Evolutionary conservation across 306 rosid species (phyloP).

Genomic region (Inga laurina): DNA sequence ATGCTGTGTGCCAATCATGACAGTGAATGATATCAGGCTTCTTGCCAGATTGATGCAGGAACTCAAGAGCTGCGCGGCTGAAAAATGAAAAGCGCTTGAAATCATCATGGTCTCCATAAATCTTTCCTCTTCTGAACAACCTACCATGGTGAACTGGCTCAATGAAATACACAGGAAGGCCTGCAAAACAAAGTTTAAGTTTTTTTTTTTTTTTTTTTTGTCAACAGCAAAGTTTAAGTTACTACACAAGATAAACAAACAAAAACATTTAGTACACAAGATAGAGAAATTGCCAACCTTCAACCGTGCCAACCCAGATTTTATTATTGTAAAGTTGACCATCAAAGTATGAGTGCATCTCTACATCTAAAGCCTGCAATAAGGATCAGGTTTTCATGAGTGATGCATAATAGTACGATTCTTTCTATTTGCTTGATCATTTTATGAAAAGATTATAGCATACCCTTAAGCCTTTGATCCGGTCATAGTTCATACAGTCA

Average conservation of each 20-base stretch:
- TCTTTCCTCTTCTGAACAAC: conserved; percentile 69
- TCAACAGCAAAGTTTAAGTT: not conserved
- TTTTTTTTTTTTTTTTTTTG: too few relatives aligned
- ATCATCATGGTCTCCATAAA: conserved; percentile 74
- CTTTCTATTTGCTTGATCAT: conserved; percentile 14
- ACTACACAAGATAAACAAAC: conserved; percentile 17
- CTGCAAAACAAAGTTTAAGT: conserved; percentile 45
- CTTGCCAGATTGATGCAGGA: conserved; percentile 91
- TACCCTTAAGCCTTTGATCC: conserved; percentile 71
- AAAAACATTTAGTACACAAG: not conserved
- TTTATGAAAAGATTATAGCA: conserved; percentile 31
- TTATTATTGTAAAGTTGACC: conserved; percentile 72
- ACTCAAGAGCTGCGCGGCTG: conserved; percentile 93
- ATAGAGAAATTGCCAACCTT: conserved; percentile 48
- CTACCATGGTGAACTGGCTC: conserved; percentile 79
- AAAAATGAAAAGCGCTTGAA: conserved; percentile 86
- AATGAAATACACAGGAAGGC: conserved; percentile 75
- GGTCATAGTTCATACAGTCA: conserved; percentile 77
- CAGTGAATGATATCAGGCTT: conserved; percentile 95
- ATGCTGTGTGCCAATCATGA: conserved; percentile 77
- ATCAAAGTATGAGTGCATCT: conserved; percentile 76
- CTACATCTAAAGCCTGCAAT: conserved; percentile 69
- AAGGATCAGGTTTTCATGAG: conserved; percentile 25
- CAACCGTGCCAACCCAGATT: conserved; percentile 84
- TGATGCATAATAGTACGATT: conserved; percentile 21